Percentiles rank a stretch among this genome's conserved stretches.
phyloP scores from a whole-genome alignment of 345 rosid genomes.

The Dipteronia dyeriana region DNA sequence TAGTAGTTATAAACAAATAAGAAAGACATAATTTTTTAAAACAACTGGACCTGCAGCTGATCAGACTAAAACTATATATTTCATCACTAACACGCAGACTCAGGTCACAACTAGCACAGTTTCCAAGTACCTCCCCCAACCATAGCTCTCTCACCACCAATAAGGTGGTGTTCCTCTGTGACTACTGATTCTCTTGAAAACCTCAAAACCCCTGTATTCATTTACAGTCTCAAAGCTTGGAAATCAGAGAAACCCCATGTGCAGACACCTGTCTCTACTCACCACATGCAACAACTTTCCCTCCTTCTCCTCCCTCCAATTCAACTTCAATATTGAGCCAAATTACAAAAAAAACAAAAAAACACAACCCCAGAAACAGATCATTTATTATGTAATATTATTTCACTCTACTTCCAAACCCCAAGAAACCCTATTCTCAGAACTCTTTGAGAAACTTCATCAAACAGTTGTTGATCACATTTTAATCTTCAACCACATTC shows the following conservation, averaged over 20 bases:
- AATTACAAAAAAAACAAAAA: neutral
- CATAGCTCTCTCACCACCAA: constrained; percentile 21
- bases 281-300: constrained; percentile 40
- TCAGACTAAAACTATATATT: neutral
- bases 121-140: constrained; percentile 17
- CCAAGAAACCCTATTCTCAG: constrained; percentile 21
- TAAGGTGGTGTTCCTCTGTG: constrained; percentile 27
- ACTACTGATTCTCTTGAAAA: constrained; percentile 46
- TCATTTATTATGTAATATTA: neutral
- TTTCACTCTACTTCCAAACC: constrained; percentile 19
- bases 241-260: constrained; percentile 63
- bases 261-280: constrained; percentile 45
- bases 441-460: neutral
- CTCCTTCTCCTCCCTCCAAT: neutral
- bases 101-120: constrained; percentile 3
- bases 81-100: neutral
- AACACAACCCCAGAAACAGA: neutral
- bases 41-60: neutral
- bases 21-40: neutral
- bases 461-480: neutral
- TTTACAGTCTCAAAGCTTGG: constrained; percentile 50
- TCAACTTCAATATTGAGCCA: constrained; percentile 15
- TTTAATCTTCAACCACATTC: neutral
- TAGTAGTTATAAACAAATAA: constrained; percentile 5
- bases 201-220: constrained; percentile 31